These are phyloP conservation scores for Pseudogymnoascus verrucosus DNA, from an alignment of 2,329 filamentous ascomycete species.

Conservation along the genomic window DNA sequence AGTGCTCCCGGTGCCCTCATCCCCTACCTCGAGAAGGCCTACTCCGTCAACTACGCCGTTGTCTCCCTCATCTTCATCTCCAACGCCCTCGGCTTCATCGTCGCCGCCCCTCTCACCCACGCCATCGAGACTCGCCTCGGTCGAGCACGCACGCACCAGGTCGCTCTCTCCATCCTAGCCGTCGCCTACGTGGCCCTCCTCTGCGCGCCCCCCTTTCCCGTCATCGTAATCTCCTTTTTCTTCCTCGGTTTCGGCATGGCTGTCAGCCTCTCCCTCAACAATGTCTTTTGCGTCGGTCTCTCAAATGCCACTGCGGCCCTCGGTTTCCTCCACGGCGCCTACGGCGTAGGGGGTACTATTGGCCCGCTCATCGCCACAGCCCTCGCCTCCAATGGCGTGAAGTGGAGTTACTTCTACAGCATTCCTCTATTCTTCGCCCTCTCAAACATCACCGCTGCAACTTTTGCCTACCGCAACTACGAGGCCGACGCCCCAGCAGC, in stretches of 20 bases:
- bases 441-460: slow-evolving; percentile 47
- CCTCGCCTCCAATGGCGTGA: slow-evolving; percentile 50
- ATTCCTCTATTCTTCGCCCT: slow-evolving; percentile 53
- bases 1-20: slow-evolving; percentile 70
- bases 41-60: slow-evolving; percentile 66
- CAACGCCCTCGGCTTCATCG: slow-evolving; percentile 69
- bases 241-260: slow-evolving; percentile 54
- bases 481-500: slow-evolving; percentile 48
- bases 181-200: slow-evolving; percentile 58
- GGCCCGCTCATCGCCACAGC: slow-evolving; percentile 69
- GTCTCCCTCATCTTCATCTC: slow-evolving; percentile 78
- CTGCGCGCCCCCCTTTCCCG: slow-evolving; percentile 60
- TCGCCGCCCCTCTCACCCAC: slow-evolving; percentile 62
- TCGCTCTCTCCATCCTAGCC: slow-evolving; percentile 49
- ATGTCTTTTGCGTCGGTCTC: slow-evolving; percentile 50
- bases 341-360: slow-evolving; percentile 55
- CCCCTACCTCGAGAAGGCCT: slow-evolving; percentile 69
- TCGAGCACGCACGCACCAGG: slow-evolving; percentile 53
- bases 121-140: slow-evolving; percentile 54
- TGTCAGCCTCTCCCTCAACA: slow-evolving; percentile 47
- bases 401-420: slow-evolving; percentile 68
- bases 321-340: slow-evolving; percentile 59
- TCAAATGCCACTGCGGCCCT: slow-evolving; percentile 46
- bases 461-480: slow-evolving; percentile 63
- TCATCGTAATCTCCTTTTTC: slow-evolving; percentile 61